Conservation (phyloP, 495 filamentous ascomycete species). For the Xylaria palmicola region DNA sequence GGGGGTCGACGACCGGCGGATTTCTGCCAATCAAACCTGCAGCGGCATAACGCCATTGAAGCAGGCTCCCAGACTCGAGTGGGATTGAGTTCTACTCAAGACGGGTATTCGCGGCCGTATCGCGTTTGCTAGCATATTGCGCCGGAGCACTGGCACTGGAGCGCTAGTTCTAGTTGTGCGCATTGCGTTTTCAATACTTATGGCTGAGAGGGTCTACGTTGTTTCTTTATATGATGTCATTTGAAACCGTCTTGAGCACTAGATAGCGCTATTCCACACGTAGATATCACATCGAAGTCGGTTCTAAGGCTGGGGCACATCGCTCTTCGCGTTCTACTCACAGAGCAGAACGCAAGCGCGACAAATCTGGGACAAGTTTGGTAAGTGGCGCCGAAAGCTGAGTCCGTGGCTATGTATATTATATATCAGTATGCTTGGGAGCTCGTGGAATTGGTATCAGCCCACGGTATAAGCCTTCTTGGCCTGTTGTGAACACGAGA, state of each 20-base stretch:
- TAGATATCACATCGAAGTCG: background rate
- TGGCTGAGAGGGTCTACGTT: background rate
- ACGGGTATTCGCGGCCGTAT: background rate
- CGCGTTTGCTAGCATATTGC: background rate
- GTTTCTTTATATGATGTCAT: background rate
- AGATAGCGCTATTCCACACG: background rate
- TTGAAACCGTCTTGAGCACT: background rate
- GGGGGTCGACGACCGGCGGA: background rate
- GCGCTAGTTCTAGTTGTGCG: background rate
- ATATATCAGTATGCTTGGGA: background rate
- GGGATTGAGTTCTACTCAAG: background rate
- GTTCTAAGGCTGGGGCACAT: background rate
- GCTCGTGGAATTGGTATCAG: too few species aligned
- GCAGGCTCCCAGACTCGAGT: conserved; percentile 5
- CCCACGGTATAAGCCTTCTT: too few species aligned
- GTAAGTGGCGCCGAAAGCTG: too few species aligned
- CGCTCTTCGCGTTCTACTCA: background rate
- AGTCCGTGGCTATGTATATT: background rate
- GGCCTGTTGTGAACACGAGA: too few species aligned
- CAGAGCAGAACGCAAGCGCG: conserved; percentile 18
- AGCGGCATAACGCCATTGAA: conserved; percentile 1
- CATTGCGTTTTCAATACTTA: background rate
- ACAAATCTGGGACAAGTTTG: background rate
- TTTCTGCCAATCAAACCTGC: conserved; percentile 8
- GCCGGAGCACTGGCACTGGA: background rate